Evolutionary conservation across 345 rosid genomes (phyloP).

Genomic region (Garcia nutans): DNA sequence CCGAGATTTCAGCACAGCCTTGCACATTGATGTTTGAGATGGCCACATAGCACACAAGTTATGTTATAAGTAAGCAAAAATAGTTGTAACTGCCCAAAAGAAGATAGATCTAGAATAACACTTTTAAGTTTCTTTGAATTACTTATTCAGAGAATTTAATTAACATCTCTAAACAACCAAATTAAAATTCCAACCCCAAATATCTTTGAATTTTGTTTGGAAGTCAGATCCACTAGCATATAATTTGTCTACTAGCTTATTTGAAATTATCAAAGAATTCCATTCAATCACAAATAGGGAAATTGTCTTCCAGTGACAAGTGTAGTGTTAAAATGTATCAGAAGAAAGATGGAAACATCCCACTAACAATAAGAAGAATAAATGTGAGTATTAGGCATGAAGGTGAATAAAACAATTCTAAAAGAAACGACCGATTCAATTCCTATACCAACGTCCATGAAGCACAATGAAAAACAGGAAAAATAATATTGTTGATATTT

Average conservation of each 20-base stretch:
- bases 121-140: neutral
- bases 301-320: neutral
- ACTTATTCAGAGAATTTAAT: neutral
- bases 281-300: neutral
- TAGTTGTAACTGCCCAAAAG: neutral
- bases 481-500: neutral
- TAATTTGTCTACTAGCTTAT: neutral
- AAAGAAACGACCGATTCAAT: neutral
- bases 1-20: neutral
- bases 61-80: neutral
- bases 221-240: neutral
- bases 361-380: neutral
- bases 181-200: neutral
- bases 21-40: neutral
- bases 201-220: neutral
- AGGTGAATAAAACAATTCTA: neutral
- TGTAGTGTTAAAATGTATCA: neutral
- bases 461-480: neutral
- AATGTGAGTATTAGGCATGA: neutral
- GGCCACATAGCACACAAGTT: neutral
- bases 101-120: neutral
- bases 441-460: neutral
- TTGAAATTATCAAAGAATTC: neutral
- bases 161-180: neutral
- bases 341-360: neutral